These are phyloP conservation scores for Ogataea nitratoaversa DNA, from an alignment of 805 yeast species.

Conservation along the genomic window DNA sequence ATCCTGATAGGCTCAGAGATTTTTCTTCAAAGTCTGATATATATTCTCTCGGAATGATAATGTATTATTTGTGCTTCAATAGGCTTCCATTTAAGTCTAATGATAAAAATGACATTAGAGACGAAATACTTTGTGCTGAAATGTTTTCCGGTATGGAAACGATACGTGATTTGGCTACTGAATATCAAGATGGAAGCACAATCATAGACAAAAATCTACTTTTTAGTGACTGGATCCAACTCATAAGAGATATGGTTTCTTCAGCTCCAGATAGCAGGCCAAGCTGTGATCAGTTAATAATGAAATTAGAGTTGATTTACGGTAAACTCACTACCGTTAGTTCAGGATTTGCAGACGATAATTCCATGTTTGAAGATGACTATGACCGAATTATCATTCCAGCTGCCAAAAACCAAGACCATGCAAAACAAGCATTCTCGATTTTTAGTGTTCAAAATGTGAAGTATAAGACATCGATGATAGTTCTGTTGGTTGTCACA, in stretches of 20 bases:
- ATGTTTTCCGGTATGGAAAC: conserved; percentile 21
- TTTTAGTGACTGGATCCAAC: conserved; percentile 33
- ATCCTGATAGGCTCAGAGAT: conserved; percentile 39
- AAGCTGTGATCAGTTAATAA: conserved; percentile 36
- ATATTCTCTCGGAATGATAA: conserved; percentile 80
- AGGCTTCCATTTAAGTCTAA: conserved; percentile 52
- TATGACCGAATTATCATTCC: background rate
- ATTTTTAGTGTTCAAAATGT: background rate
- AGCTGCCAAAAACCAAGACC: background rate
- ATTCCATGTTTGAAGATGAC: conserved; percentile 1
- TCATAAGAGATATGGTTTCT: conserved; percentile 20
- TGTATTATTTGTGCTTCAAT: conserved; percentile 70
- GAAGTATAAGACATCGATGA: conserved; percentile 1
- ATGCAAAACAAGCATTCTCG: background rate
- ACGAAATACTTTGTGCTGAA: conserved; percentile 20
- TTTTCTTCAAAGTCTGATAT: conserved; percentile 74
- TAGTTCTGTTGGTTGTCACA: background rate
- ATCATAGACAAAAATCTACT: background rate
- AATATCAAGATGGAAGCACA: background rate
- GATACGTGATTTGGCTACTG: conserved; percentile 7
- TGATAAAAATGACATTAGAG: conserved; percentile 19
- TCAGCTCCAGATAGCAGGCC: conserved; percentile 39
- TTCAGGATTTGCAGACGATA: conserved; percentile 1
- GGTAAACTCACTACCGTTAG: conserved; percentile 2
- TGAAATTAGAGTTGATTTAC: conserved; percentile 17